Conservation (phyloP, 1,139 yeast genomes). For the Sugiyamaella xylanicola region DNA sequence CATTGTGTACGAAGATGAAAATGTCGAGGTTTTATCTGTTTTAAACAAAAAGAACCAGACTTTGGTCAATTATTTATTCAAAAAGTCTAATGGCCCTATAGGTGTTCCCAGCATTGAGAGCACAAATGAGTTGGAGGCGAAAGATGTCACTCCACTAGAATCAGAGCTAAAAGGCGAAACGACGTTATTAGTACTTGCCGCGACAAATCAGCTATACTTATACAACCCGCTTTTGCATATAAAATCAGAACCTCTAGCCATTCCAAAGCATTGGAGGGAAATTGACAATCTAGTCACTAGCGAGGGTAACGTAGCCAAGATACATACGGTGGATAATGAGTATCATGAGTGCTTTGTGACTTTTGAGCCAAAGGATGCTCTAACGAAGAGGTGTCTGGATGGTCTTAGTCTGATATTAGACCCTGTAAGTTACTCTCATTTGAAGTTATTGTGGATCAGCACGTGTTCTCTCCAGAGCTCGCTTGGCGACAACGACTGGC, state of each 20-base stretch:
- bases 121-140: slow-evolving; percentile 29
- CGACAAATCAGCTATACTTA: slow-evolving; percentile 46
- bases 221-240: slow-evolving; percentile 69
- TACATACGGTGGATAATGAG: slow-evolving; percentile 32
- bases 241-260: slow-evolving; percentile 47
- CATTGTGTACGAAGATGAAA: slow-evolving; percentile 52
- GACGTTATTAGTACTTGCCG: slow-evolving; percentile 25
- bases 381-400: slow-evolving; percentile 44
- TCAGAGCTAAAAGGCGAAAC: neutral
- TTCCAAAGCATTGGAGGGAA: slow-evolving; percentile 23
- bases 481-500: slow-evolving; percentile 59
- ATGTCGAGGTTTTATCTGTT: slow-evolving; percentile 61
- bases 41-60: slow-evolving; percentile 34
- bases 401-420: slow-evolving; percentile 53
- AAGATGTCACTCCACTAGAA: slow-evolving; percentile 22
- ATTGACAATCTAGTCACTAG: slow-evolving; percentile 21
- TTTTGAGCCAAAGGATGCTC: slow-evolving; percentile 52
- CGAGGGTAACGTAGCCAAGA: slow-evolving; percentile 26
- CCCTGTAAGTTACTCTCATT: slow-evolving; percentile 56
- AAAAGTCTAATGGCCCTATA: slow-evolving; percentile 29
- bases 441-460: slow-evolving; percentile 60
- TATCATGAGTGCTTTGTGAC: slow-evolving; percentile 45
- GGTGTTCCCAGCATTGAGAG: slow-evolving; percentile 32
- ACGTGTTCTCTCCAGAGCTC: slow-evolving; percentile 54
- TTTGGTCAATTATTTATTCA: slow-evolving; percentile 32